A percentile compares a stretch with the other conserved stretches of the same genome.
phyloP scores from a whole-genome alignment of 192 early-diverging fungal genomes.

The Chytriomyces hyalinus region DNA sequence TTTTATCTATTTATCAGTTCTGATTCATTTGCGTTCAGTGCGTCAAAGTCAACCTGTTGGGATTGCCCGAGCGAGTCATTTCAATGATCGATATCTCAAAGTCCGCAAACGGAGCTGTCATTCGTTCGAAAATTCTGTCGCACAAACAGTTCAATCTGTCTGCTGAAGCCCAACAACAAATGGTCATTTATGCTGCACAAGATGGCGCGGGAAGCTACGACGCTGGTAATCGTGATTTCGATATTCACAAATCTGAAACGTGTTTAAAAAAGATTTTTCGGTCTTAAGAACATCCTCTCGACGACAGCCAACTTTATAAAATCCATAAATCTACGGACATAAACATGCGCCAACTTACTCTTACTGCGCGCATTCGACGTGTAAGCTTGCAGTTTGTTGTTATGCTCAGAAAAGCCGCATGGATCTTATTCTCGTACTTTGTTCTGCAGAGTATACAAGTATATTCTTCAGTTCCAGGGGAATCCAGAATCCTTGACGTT shows the following conservation, averaged over 20 bases:
- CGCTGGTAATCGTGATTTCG: neutral
- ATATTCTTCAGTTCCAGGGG: neutral
- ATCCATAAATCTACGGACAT: constrained; percentile 2
- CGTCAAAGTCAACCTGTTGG: constrained; percentile 27
- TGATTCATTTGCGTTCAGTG: neutral
- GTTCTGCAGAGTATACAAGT: neutral
- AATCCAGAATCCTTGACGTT: neutral
- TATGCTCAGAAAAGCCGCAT: neutral
- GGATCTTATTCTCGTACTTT: neutral
- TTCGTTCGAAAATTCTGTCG: constrained; percentile 5
- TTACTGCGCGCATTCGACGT: neutral
- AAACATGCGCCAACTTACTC: constrained; percentile 8
- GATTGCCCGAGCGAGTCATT: neutral
- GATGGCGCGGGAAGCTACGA: constrained; percentile 19
- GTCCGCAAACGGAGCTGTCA: constrained; percentile 1
- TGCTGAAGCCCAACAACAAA: neutral
- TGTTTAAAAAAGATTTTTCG: no score
- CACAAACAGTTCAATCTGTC: constrained; percentile 13
- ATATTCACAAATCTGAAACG: neutral
- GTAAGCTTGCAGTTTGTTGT: neutral
- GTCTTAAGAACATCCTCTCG: neutral
- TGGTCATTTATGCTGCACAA: constrained; percentile 18
- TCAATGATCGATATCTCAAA: constrained; percentile 28
- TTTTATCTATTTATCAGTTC: constrained; percentile 2
- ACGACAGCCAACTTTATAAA: neutral